Base-by-base conservation (phyloP, 2,329 filamentous ascomycete genomes). In the Pyricularia grisea region DNA sequence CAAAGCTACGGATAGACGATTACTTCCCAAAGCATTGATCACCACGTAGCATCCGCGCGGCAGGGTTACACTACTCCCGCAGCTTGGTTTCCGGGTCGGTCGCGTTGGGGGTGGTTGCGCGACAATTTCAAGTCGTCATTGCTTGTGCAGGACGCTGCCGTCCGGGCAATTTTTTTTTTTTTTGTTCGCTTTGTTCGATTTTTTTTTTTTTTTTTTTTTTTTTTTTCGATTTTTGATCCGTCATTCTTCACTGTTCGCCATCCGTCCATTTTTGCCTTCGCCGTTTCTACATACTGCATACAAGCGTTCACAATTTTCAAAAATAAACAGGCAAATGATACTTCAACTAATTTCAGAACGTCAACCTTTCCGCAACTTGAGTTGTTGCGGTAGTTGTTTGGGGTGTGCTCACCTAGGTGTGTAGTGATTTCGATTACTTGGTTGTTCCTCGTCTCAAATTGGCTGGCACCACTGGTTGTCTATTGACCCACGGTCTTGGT, bases 331-430 rank as follows among this genome's bases (percentile, higher is more conserved):
- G 17, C 42, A 50, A 50, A 50, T 50, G 42, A 50, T 50, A 50
- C 42, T 20, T n/a, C 42, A 50, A 50, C 14, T 9, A 7, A 50
- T 20, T 50, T n/a, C 42, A 20, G 5, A 20, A 50, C 3, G 3
- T 50, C 42, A n/a, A 20, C 17, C 42, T 20, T 50, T 50, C 30
- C 10, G 64, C 28, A 33, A 20, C 10, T 66, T 31, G 64, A 27
- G 64, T 31, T 33, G 64, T 36, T 66, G 64, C 64, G 64, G 64
- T 66, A 66, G 64, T n/a, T n/a, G 42, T 50, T 50, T 2, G 42
- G 14, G 42, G 14, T 50, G 25, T 61, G 58, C 25, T 61, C 58
- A 61, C 58, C 58, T 10, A 61, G 58, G 58, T 61, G 25, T 61
- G 58, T 61, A 5, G 23, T 61, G 58, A 61, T 27, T 61, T 61